These are phyloP conservation scores for Huntiella savannae DNA, from an alignment of 2,329 filamentous ascomycete species.

Conservation along the genomic window DNA sequence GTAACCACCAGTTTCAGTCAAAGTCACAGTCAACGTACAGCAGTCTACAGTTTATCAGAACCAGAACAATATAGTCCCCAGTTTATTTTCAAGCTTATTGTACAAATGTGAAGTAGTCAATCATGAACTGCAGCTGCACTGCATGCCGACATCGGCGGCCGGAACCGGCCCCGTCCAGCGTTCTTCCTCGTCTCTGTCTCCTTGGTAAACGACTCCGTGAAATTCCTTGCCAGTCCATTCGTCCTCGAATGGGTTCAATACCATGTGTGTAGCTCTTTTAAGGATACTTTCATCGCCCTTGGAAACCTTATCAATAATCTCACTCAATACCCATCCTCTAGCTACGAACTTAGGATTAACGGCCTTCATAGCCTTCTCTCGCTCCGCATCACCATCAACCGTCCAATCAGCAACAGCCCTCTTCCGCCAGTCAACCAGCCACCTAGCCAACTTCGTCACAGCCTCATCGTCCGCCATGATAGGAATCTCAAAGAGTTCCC, in stretches of 20 bases:
- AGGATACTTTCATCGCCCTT: conserved; percentile 68
- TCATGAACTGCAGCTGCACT: conserved; percentile 88
- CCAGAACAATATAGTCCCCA: conserved; percentile 2
- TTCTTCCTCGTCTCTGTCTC: conserved; percentile 54
- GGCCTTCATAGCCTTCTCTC: conserved; percentile 56
- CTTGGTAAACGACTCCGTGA: conserved; percentile 29
- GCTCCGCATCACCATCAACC: conserved; percentile 34
- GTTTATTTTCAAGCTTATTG: background rate
- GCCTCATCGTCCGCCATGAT: conserved; percentile 52
- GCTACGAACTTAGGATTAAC: conserved; percentile 91
- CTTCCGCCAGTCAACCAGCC: conserved; percentile 62
- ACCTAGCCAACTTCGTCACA: conserved; percentile 48
- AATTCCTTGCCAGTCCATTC: conserved; percentile 39
- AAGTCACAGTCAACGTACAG: conserved; percentile 1
- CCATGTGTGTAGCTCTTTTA: conserved; percentile 61
- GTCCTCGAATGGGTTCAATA: conserved; percentile 68
- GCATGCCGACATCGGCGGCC: conserved; percentile 56
- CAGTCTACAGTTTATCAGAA: conserved; percentile 3
- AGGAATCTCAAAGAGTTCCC: conserved; percentile 26
- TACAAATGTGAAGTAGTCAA: background rate
- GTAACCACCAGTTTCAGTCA: background rate
- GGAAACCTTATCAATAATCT: conserved; percentile 77
- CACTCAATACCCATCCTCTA: conserved; percentile 79
- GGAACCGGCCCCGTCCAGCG: conserved; percentile 78
- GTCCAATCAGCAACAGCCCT: conserved; percentile 62